A percentile compares a stretch with the other conserved stretches of the same genome.
Evolutionary conservation across 2,329 filamentous ascomycete genomes (phyloP).

Genomic region (Colletotrichum cereale): DNA sequence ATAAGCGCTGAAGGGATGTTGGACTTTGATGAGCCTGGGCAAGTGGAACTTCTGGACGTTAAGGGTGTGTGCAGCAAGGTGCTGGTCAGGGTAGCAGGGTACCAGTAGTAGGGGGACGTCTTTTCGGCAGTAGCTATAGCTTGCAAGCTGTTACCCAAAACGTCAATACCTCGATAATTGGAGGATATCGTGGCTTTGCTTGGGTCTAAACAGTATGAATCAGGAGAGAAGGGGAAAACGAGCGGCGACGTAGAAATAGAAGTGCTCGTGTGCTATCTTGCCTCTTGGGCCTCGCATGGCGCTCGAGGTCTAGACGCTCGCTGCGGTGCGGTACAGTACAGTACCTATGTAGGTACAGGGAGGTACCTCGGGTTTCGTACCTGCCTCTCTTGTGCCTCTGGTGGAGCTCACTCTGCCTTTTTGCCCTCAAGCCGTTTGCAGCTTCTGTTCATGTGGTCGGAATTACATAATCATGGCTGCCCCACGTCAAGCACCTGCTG

Average conservation of each 20-base stretch:
- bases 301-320: slow-evolving; percentile 21
- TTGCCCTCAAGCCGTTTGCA: slow-evolving; percentile 34
- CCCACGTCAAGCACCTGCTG: slow-evolving; percentile 24
- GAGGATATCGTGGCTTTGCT: not conserved
- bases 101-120: not conserved
- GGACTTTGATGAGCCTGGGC: slow-evolving; percentile 34
- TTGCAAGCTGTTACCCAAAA: not conserved
- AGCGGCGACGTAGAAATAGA: not conserved
- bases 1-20: slow-evolving; percentile 40
- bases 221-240: not conserved
- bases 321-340: not conserved
- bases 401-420: slow-evolving; percentile 23
- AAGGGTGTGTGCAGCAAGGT: slow-evolving; percentile 23
- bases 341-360: not conserved
- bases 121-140: not conserved
- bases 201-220: not conserved
- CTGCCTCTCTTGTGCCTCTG: slow-evolving; percentile 24
- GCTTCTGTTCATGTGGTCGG: slow-evolving; percentile 21
- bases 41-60: slow-evolving; percentile 14
- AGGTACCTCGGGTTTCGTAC: slow-evolving; percentile 20
- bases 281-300: slow-evolving; percentile 19
- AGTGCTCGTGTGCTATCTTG: slow-evolving; percentile 35
- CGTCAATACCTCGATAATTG: no score
- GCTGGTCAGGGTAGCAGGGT: slow-evolving; percentile 14
- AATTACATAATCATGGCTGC: slow-evolving; percentile 24